phyloP scores from a whole-genome alignment of 1,139 yeast species.

The Wickerhamomyces sp. region DNA sequence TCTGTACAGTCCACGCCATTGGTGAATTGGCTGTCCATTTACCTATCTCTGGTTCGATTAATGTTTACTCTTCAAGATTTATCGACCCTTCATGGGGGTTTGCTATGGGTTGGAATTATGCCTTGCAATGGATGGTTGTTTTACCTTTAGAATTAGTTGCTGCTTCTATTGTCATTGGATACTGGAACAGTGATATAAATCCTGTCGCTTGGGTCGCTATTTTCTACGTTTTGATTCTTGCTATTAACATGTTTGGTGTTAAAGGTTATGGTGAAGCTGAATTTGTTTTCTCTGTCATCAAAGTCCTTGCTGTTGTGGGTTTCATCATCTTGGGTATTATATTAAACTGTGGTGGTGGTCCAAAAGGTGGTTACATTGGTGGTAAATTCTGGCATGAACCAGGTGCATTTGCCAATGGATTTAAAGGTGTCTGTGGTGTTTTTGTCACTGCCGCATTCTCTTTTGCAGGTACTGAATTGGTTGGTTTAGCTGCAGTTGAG shows the following conservation, averaged over 20 bases:
- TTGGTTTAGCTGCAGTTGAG: conserved; percentile 88
- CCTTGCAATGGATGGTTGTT: conserved; percentile 20
- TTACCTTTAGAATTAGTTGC: conserved; percentile 22
- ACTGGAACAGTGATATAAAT: conserved; percentile 18
- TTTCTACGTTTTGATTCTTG: conserved; percentile 19
- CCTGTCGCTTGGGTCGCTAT: conserved; percentile 23
- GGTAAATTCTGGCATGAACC: conserved; percentile 30
- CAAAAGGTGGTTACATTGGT: conserved; percentile 20
- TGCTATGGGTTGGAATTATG: conserved; percentile 24
- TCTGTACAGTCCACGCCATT: conserved; percentile 16
- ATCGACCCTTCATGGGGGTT: conserved; percentile 23
- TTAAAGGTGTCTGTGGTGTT: conserved; percentile 23
- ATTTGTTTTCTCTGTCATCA: conserved; percentile 18
- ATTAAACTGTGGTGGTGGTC: conserved; percentile 23
- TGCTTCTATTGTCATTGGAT: conserved; percentile 20
- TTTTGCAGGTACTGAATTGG: conserved; percentile 57
- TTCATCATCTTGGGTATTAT: conserved; percentile 21
- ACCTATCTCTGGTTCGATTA: conserved; percentile 23
- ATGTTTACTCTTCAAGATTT: conserved; percentile 21
- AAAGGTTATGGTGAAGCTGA: conserved; percentile 55
- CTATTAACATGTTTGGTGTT: conserved; percentile 22
- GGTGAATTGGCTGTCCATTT: conserved; percentile 17
- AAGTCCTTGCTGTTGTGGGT: conserved; percentile 18
- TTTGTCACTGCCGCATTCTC: conserved; percentile 24
- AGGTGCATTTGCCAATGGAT: conserved; percentile 25